Evolutionary conservation across 352 stramenopile species (phyloP).

Genomic region (Thraustochytrium sp.): DNA sequence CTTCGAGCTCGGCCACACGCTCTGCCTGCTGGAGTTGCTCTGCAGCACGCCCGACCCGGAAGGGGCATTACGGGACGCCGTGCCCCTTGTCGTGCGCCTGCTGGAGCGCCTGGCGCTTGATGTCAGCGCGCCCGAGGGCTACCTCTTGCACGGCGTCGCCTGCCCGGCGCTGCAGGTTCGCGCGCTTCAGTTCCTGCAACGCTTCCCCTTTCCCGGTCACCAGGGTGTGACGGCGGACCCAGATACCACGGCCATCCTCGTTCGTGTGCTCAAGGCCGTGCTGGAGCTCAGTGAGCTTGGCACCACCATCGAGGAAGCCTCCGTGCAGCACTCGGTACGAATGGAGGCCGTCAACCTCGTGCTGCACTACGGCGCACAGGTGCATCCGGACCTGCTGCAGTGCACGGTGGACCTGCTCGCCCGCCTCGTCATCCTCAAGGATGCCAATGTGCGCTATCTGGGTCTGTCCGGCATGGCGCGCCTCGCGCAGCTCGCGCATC

Average conservation of each 20-base stretch:
- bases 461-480: conserved; percentile 91
- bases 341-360: conserved; percentile 97
- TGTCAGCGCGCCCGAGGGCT: conserved; percentile 82
- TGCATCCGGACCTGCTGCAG: conserved; percentile 74
- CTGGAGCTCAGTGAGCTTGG: conserved; percentile 74
- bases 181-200: conserved; percentile 82
- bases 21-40: conserved; percentile 45
- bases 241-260: conserved; percentile 63
- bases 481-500: conserved; percentile 71
- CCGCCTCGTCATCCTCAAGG: conserved; percentile 93
- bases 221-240: too few species aligned
- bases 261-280: conserved; percentile 82
- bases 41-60: not conserved
- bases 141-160: conserved; percentile 94
- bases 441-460: conserved; percentile 95
- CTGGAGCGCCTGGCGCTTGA: conserved; percentile 85
- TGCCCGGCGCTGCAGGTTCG: conserved; percentile 92
- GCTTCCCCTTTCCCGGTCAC: conserved; percentile 73
- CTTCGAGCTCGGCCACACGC: conserved; percentile 38
- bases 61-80: conserved; percentile 50
- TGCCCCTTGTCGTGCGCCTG: conserved; percentile 83
- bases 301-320: conserved; percentile 88
- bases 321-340: conserved; percentile 89
- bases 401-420: conserved; percentile 85
- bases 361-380: conserved; percentile 79